Evolutionary conservation across 345 rosid genomes (phyloP).

Genomic region (Pugionium dolabratum): DNA sequence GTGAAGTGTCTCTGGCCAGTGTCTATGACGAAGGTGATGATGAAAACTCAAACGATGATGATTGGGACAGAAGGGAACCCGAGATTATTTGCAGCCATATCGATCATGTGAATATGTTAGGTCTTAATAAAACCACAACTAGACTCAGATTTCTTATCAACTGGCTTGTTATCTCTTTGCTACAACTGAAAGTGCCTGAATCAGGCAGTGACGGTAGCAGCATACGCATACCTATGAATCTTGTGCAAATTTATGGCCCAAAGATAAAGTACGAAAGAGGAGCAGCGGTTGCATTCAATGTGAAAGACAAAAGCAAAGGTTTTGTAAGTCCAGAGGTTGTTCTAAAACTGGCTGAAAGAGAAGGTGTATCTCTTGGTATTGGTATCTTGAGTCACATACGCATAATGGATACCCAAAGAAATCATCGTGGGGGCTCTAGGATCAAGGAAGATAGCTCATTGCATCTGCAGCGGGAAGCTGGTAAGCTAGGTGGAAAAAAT

Average conservation of each 20-base stretch:
- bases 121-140: conserved; percentile 81
- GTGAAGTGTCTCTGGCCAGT: conserved; percentile 58
- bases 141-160: conserved; percentile 60
- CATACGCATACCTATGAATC: conserved; percentile 34
- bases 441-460: conserved; percentile 59
- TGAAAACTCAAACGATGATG: conserved; percentile 69
- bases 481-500: conserved; percentile 40
- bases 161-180: conserved; percentile 47
- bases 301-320: conserved; percentile 66
- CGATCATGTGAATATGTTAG: conserved; percentile 87
- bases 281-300: conserved; percentile 89
- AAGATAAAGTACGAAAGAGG: conserved; percentile 97
- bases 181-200: conserved; percentile 60
- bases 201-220: conserved; percentile 35
- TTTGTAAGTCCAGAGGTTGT: conserved; percentile 79
- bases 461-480: conserved; percentile 65
- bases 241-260: conserved; percentile 92
- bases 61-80: conserved; percentile 77
- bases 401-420: conserved; percentile 58
- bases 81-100: conserved; percentile 75
- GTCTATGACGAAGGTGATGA: conserved; percentile 75
- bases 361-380: conserved; percentile 76
- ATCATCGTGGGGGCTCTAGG: conserved; percentile 46
- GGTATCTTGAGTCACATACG: conserved; percentile 88
- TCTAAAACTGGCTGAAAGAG: conserved; percentile 84